Base-by-base conservation (phyloP, 345 rosid genomes). In the Barbarea vulgaris region DNA sequence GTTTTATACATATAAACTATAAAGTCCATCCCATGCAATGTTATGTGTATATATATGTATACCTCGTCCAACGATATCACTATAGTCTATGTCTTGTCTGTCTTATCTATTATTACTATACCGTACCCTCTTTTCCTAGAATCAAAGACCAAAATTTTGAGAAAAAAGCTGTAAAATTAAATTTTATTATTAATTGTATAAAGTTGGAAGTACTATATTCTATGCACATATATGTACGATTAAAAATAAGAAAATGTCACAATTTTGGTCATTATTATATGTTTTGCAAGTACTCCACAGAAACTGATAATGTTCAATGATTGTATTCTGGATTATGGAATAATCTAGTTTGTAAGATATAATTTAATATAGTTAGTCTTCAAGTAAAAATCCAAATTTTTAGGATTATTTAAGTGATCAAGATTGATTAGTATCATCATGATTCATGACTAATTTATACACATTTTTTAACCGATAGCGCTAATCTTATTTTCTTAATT, bases 21-120 rank as follows among this genome's bases (percentile, higher is more conserved):
- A 50, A 14, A 77, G 51, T 14, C 19, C 70, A 69, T 4, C 56
- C 56, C 69, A 71, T 78, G 77, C 73, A 65, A 15, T 57, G 66
- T 44, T 37, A 13, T 67, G 25, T 67, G 15, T 33, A 7, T 47
- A 66, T 66, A 53, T 67, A 66, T 66, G 42, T 67, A 57, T 47
- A 52, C 21, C 50, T 77, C 61, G 63, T 75, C 55, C 64, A 60
- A 69, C 69, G 52, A 41, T 28, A 75, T 30, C 73, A 21, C 55
- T 76, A 30, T 39, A 51, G 47, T 19, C 47, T 51, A 39, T 59
- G 55, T 59, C 53, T 59, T 58, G 12, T 60, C 74, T 69, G 69
- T 50, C 63, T 27, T 30, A 58, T 27, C 27, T 52, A 52, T 42
- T 61, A 73, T 73, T 55, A 64, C 60, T 25, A 57, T 46, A 60